Evolutionary conservation across 2,329 filamentous ascomycete genomes (phyloP).

Genomic region (Aureobasidium namibiae): DNA sequence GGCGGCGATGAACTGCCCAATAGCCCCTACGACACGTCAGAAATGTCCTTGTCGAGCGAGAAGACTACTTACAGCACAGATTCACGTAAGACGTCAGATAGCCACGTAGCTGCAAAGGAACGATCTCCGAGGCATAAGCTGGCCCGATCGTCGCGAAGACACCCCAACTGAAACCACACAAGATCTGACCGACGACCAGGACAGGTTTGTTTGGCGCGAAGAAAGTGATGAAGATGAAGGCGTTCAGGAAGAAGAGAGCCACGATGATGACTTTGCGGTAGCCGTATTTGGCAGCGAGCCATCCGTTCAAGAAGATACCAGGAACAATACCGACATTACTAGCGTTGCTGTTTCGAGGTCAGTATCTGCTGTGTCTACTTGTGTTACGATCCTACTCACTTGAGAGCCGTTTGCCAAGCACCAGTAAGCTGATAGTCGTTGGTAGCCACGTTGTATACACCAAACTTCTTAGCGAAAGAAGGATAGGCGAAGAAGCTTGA

Average conservation of each 20-base stretch:
- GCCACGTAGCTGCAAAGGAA: slow-evolving; percentile 49
- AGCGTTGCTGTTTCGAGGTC: slow-evolving; percentile 34
- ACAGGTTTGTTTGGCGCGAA: not conserved
- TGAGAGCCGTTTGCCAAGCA: slow-evolving; percentile 6
- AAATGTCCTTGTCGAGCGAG: not conserved
- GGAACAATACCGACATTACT: slow-evolving; percentile 44
- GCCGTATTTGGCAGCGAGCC: slow-evolving; percentile 24
- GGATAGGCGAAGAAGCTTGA: slow-evolving; percentile 37
- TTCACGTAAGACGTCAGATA: slow-evolving; percentile 54
- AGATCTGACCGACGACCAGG: slow-evolving; percentile 2
- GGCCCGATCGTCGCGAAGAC: slow-evolving; percentile 50
- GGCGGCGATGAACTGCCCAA: slow-evolving; percentile 49
- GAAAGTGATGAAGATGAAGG: slow-evolving; percentile 27
- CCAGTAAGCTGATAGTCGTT: not conserved
- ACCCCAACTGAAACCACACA: slow-evolving; percentile 3
- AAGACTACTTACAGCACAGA: slow-evolving; percentile 40
- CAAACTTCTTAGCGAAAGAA: slow-evolving; percentile 1
- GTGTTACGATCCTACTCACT: slow-evolving; percentile 42
- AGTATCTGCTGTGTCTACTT: not conserved
- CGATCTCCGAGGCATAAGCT: slow-evolving; percentile 61
- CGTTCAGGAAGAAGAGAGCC: slow-evolving; percentile 16
- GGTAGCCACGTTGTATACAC: not conserved
- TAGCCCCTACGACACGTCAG: slow-evolving; percentile 31
- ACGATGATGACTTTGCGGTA: slow-evolving; percentile 12
- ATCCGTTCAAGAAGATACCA: slow-evolving; percentile 39